These are phyloP conservation scores for Irineochytrium annulatum DNA, from an alignment of 192 early-diverging fungal species.

Conservation along the genomic window DNA sequence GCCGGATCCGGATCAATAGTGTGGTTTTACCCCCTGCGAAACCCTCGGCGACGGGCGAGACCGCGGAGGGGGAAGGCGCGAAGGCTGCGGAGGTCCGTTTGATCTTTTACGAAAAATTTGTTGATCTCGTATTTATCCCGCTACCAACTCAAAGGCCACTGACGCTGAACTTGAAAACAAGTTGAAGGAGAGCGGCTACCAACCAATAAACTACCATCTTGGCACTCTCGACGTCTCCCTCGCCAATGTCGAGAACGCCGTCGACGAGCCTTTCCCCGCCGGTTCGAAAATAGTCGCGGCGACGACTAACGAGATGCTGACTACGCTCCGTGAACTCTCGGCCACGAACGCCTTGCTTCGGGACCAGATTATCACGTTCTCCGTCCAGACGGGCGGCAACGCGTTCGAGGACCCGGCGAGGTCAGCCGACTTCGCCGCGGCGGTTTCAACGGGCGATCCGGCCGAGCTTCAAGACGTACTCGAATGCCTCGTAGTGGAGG, in stretches of 20 bases:
- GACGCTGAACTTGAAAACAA: not conserved
- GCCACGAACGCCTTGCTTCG: constrained; percentile 91
- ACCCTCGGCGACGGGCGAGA: too few species aligned
- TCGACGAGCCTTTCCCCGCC: constrained; percentile 77
- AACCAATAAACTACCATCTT: constrained; percentile 38
- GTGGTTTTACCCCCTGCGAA: too few species aligned
- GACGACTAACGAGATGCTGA: constrained; percentile 90
- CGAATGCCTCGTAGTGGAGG: constrained; percentile 82
- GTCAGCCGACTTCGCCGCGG: constrained; percentile 95
- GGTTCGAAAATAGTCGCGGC: constrained; percentile 86
- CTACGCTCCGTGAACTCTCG: constrained; percentile 95
- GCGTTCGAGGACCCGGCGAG: constrained; percentile 93
- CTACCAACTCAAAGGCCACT: too few species aligned
- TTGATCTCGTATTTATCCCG: too few species aligned
- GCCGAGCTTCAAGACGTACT: constrained; percentile 88
- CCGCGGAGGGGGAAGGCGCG: too few species aligned
- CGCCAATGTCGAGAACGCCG: constrained; percentile 82
- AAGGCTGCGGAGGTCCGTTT: too few species aligned
- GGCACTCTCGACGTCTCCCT: constrained; percentile 75
- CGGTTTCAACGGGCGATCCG: constrained; percentile 90
- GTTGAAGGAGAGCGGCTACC: constrained; percentile 14
- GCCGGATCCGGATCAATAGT: constrained; percentile 73
- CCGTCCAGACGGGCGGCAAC: constrained; percentile 93
- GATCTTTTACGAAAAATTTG: too few species aligned
- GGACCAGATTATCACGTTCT: constrained; percentile 97